A percentile compares a stretch with the other conserved stretches of the same genome.
Evolutionary conservation across 2,329 filamentous ascomycete genomes (phyloP).

Genomic region (Colletotrichum navitas): DNA sequence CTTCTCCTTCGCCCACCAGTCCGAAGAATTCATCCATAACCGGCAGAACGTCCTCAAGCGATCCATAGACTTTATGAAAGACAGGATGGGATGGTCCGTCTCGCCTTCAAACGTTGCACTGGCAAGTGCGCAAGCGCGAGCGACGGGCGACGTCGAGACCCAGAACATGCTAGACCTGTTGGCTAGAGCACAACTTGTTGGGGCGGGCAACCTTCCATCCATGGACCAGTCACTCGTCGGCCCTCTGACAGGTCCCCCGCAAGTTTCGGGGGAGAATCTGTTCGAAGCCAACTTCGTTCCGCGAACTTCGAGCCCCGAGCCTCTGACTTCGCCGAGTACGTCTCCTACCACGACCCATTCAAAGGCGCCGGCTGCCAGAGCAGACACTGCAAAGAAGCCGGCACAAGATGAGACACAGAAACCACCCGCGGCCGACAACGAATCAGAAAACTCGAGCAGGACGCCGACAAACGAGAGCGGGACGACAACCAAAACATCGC

Average conservation of each 20-base stretch:
- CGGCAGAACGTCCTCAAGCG: conserved; percentile 93
- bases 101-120: conserved; percentile 78
- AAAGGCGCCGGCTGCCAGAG: conserved; percentile 16
- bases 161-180: conserved; percentile 93
- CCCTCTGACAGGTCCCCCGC: conserved; percentile 84
- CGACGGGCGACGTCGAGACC: conserved; percentile 85
- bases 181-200: conserved; percentile 83
- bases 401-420: conserved; percentile 37
- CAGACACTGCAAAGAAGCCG: conserved; percentile 30
- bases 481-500: conserved; percentile 64
- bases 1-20: conserved; percentile 97
- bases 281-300: conserved; percentile 86
- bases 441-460: conserved; percentile 65
- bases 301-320: conserved; percentile 64
- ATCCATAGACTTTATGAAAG: conserved; percentile 96
- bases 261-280: conserved; percentile 79
- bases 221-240: conserved; percentile 59
- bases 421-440: conserved; percentile 45
- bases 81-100: conserved; percentile 84
- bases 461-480: conserved; percentile 69
- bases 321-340: conserved; percentile 52
- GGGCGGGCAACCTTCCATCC: conserved; percentile 71
- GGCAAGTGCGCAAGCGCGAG: conserved; percentile 84
- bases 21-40: conserved; percentile 90
- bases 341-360: conserved; percentile 49